Base-by-base conservation (phyloP, 257 asterid species). In the Primulina eburnea region DNA sequence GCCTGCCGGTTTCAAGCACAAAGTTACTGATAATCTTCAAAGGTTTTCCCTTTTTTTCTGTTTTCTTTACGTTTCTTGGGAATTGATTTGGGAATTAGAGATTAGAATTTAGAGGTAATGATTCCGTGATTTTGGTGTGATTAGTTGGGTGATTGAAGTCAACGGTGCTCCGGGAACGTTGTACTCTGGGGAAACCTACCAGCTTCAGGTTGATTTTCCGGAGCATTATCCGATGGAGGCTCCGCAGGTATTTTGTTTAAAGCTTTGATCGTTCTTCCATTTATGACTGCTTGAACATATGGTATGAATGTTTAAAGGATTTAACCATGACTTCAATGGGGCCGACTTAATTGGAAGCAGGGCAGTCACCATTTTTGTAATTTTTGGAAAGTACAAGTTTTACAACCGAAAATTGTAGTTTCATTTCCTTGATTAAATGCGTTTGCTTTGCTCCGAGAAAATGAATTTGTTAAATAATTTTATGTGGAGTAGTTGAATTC, bases 11-110 rank as follows among this genome's bases (percentile, higher is more conserved):
- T 93, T 93, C 85, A 90, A 86, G 62, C 99, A 86, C 77, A 93
- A 82, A 76, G 86, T 80, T 50, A 89, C 97, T 69, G 99, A 93
- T 76, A 89, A 93, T 87, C 96, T 93, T 64, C 92, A 93, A 65
- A 93, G 96, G 99, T 90, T 74, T 50, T 1, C 17, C n/a, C 61
- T 29, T 32, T 65, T 12, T 52, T 26, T 20, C 58, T 6, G 32
- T 61, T 4, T 4, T 7, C 8, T 50, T 17, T 50, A 50, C 57
- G 20, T 16, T 20, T 72, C 65, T 37, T 60, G 21, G 52, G 30
- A 0, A 67, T 34, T 67, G 10, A 28, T 47, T 58, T 73, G 56
- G 40, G 14, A 52, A 38, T 70, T 8, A 10, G 71, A 18, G 4
- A 11, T n/a, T 32, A 40, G 71, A 18, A 7, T 8, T n/a, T 32